Evolutionary conservation across 2,329 filamentous ascomycete genomes (phyloP).

Genomic region (Trichoderma sp.): DNA sequence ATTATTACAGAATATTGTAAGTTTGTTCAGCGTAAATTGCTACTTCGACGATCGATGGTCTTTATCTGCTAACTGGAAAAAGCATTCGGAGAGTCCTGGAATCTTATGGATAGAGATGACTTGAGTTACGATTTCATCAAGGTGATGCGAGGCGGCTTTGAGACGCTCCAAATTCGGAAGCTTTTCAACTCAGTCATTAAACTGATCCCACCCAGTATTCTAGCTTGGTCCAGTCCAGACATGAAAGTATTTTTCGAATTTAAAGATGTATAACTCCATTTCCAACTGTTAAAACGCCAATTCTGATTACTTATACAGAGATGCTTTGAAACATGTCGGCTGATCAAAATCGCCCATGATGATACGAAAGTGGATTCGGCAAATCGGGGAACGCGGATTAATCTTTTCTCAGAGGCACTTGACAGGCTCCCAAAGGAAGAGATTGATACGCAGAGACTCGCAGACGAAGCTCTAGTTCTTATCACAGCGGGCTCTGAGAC

Average conservation of each 20-base stretch:
- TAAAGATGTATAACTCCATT: background rate
- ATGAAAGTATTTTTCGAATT: background rate
- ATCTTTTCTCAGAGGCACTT: background rate
- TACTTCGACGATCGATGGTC: background rate
- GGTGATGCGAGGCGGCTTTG: background rate
- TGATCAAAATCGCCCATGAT: background rate
- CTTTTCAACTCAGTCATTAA: background rate
- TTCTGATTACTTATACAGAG: background rate
- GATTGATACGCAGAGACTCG: background rate
- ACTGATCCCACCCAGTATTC: background rate
- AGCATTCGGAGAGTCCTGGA: background rate
- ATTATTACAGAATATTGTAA: background rate
- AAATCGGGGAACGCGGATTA: background rate
- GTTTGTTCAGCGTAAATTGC: background rate
- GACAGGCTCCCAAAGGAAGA: background rate
- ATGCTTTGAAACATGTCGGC: background rate
- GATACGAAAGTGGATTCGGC: background rate
- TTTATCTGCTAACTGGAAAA: background rate
- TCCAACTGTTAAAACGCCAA: background rate
- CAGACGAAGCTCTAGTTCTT: background rate
- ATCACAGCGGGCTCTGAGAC: background rate
- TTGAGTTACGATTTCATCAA: background rate
- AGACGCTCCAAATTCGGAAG: background rate
- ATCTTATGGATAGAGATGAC: background rate
- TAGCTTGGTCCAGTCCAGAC: background rate